These are phyloP conservation scores for Singerocomus inundabilis DNA, from an alignment of 1,284 basidiomycete genomes.

Conservation along the genomic window DNA sequence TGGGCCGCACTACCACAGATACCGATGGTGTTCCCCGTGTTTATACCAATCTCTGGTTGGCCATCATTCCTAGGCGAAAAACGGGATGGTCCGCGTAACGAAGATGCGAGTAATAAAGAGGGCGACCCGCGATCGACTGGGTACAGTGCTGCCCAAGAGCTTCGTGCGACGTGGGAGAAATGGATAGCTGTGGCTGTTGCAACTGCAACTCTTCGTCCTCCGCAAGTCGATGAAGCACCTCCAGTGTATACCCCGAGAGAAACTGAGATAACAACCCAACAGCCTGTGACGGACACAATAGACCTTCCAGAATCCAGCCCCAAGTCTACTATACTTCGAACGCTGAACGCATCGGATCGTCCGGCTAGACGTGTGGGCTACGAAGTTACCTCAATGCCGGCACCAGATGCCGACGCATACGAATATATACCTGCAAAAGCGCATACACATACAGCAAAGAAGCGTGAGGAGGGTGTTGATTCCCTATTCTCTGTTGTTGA, in stretches of 20 bases:
- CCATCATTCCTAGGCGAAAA: conserved; percentile 58
- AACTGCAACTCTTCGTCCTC: conserved; percentile 44
- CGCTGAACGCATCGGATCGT: conserved; percentile 13
- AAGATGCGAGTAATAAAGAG: conserved; percentile 32
- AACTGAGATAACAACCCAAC: conserved; percentile 24
- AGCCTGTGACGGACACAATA: conserved; percentile 2
- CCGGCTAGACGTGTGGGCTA: conserved; percentile 47
- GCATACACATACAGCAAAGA: conserved; percentile 56
- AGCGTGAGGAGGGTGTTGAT: conserved; percentile 52
- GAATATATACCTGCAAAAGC: conserved; percentile 58
- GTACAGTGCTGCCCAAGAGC: conserved; percentile 54
- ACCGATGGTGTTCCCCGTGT: conserved; percentile 76
- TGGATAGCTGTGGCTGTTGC: conserved; percentile 58
- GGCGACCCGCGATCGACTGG: conserved; percentile 36
- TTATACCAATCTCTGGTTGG: conserved; percentile 70
- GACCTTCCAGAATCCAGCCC: conserved; percentile 15
- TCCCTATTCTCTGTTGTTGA: conserved; percentile 1
- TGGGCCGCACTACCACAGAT: conserved; percentile 71
- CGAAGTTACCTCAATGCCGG: conserved; percentile 47
- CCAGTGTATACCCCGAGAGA: conserved; percentile 67
- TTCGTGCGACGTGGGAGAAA: conserved; percentile 70
- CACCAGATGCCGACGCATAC: conserved; percentile 66
- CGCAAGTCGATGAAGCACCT: conserved; percentile 54
- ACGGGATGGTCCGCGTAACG: conserved; percentile 34
- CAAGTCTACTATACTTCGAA: conserved; percentile 7